Conservation (phyloP, 352 stramenopile genomes). For the Globisporangium parvum region DNA sequence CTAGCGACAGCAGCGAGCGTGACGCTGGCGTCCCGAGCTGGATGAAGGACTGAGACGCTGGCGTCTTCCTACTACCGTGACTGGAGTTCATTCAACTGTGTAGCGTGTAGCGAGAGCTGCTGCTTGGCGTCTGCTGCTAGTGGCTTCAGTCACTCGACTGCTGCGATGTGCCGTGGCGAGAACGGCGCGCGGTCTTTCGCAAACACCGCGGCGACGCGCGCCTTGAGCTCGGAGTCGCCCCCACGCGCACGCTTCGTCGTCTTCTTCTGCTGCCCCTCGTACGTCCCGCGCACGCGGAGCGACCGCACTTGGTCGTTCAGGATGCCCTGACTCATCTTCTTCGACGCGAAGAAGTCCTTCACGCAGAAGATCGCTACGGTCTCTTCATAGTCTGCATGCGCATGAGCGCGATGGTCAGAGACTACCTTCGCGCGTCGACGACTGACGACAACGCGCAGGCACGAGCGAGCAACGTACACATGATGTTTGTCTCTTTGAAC, state of each 20-base stretch:
- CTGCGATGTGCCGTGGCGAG: constrained; percentile 20
- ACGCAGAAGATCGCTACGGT: constrained; percentile 76
- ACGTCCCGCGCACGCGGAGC: constrained; percentile 42
- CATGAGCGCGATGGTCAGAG: not conserved
- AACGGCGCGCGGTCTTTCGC: constrained; percentile 11
- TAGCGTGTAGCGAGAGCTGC: no score
- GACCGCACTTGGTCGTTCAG: constrained; percentile 71
- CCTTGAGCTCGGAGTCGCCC: constrained; percentile 26
- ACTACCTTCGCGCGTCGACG: no score
- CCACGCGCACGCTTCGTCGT: constrained; percentile 23
- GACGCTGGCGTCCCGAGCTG: constrained; percentile 28
- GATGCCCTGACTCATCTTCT: constrained; percentile 64
- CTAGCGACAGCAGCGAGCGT: constrained; percentile 2
- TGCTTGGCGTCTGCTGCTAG: not conserved
- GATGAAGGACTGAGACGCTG: constrained; percentile 45
- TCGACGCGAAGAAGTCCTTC: constrained; percentile 62
- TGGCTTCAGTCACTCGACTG: not conserved
- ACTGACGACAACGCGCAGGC: no score
- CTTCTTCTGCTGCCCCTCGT: constrained; percentile 22
- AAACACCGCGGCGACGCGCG: constrained; percentile 34
- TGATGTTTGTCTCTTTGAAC: constrained; percentile 70
- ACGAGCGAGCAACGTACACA: constrained; percentile 51
- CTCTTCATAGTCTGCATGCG: constrained; percentile 56
- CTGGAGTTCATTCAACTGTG: not conserved
- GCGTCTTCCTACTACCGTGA: not conserved